Evolutionary conservation across 164 flowering plant species (phyloP), one percentile per base, ranked within the genome.

Genomic region (Sextonia rubra): DNA sequence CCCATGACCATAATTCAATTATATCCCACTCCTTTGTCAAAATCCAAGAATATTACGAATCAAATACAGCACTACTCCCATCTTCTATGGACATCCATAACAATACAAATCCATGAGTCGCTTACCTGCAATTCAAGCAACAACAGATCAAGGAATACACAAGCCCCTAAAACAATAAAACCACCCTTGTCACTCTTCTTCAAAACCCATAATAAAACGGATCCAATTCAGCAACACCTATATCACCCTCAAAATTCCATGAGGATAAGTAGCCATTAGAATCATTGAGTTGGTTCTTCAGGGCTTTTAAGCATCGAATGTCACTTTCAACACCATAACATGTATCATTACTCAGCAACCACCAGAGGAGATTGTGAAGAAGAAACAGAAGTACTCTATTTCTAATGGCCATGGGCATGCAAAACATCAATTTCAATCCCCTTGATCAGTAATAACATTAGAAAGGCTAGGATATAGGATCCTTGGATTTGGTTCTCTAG

Each of bases 301-400:
- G 44, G 44, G 44, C 8, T 37, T 37, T 0, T 8, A 37, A 37
- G 44, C 44, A 37, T 37, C 0, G 44, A 37, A 37, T 7, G 5
- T 37, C 44, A 37, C 44, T 37, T 37, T 37, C 44, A 0, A 37
- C 44, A 37, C 44, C 44, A 37, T 37, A 9, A 20, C 81, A 65
- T 22, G 77, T 4, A 62, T 66, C 29, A 71, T 56, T 64, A 71
- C 71, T 66, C 49, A 81, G 17, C 49, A 82, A 67, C 60, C 81
- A 32, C 74, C 78, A 12, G 74, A 18, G 44, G 68, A 76, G 29
- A 47, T 64, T 29, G 14, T 70, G 56, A 37, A 74, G 9, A 60
- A 80, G n/a, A 68, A 64, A 71, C 24, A 47, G 6, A 26, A 68
- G 48, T 63, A 44, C 58, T 66, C 79, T 60, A 9, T 37, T 37